Percentiles rank a stretch among this genome's conserved stretches.
Evolutionary conservation across 1,139 yeast genomes (phyloP).

Genomic region (Geotrichum reessii): DNA sequence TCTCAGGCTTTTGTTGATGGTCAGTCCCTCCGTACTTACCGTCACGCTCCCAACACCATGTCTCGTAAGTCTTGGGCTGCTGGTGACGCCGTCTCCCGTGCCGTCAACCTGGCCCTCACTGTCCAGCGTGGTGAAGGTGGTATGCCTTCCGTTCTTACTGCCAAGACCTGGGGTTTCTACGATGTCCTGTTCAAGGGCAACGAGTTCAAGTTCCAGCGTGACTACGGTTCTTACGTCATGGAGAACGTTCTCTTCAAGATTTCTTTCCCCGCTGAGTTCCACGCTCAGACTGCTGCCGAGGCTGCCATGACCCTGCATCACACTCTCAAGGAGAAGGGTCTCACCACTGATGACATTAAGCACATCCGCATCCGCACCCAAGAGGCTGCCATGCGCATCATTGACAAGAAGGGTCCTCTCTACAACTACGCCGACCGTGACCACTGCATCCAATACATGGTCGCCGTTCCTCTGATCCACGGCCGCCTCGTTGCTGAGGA

Average conservation of each 20-base stretch:
- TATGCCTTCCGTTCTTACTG: conserved; percentile 52
- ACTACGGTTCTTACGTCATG: conserved; percentile 55
- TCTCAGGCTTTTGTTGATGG: conserved; percentile 60
- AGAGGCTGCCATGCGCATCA: conserved; percentile 55
- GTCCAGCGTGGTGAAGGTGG: conserved; percentile 52
- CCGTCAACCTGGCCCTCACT: conserved; percentile 49
- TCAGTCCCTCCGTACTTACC: conserved; percentile 51
- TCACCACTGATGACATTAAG: conserved; percentile 46
- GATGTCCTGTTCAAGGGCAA: conserved; percentile 52
- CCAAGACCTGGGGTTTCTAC: conserved; percentile 57
- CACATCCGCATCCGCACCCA: conserved; percentile 49
- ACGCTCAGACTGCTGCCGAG: conserved; percentile 59
- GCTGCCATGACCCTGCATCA: conserved; percentile 46
- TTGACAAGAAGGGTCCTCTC: conserved; percentile 53
- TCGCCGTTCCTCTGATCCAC: conserved; percentile 49
- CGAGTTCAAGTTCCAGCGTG: conserved; percentile 49
- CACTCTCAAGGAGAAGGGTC: conserved; percentile 39
- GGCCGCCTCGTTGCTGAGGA: conserved; percentile 55
- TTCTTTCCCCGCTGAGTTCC: conserved; percentile 62
- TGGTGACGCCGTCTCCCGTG: conserved; percentile 57
- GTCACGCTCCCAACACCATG: conserved; percentile 60
- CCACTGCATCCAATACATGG: conserved; percentile 59
- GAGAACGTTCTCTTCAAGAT: conserved; percentile 56
- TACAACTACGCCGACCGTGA: conserved; percentile 60
- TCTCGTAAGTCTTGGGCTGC: conserved; percentile 64